Conservation (phyloP, 169 alveolate genomes). For the Perkinsus chesapeaki region DNA sequence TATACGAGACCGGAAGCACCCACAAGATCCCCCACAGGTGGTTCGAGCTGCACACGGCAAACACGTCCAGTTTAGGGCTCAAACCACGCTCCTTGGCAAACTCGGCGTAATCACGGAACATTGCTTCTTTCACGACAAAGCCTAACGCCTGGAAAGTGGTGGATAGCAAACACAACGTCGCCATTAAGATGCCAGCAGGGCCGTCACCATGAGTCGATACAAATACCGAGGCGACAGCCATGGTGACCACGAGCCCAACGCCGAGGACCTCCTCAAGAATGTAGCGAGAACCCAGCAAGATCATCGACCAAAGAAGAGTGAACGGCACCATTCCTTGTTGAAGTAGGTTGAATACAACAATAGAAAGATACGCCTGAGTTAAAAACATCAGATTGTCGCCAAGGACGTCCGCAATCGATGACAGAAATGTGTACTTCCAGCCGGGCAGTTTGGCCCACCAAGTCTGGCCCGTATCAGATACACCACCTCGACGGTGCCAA, state of each 20-base stretch:
- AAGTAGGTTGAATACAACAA: neutral
- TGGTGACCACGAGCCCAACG: neutral
- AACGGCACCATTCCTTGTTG: neutral
- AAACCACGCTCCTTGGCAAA: neutral
- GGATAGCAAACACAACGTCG: neutral
- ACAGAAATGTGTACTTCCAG: neutral
- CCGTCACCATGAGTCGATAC: neutral
- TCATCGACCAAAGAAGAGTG: neutral
- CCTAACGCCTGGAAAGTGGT: neutral
- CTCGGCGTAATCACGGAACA: neutral
- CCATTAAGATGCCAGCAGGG: neutral
- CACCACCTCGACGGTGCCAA: neutral
- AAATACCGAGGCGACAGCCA: neutral
- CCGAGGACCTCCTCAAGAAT: neutral
- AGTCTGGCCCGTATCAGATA: too few species aligned
- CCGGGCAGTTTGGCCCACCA: neutral
- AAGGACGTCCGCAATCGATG: neutral
- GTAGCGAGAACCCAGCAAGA: neutral
- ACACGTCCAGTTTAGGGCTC: neutral
- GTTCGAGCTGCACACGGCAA: neutral
- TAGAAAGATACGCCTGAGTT: neutral
- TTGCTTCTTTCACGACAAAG: neutral
- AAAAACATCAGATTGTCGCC: neutral
- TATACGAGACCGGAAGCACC: neutral
- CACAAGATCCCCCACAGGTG: neutral